phyloP scores from a whole-genome alignment of 2,329 filamentous ascomycete species.

The Dactylellina leptospora region DNA sequence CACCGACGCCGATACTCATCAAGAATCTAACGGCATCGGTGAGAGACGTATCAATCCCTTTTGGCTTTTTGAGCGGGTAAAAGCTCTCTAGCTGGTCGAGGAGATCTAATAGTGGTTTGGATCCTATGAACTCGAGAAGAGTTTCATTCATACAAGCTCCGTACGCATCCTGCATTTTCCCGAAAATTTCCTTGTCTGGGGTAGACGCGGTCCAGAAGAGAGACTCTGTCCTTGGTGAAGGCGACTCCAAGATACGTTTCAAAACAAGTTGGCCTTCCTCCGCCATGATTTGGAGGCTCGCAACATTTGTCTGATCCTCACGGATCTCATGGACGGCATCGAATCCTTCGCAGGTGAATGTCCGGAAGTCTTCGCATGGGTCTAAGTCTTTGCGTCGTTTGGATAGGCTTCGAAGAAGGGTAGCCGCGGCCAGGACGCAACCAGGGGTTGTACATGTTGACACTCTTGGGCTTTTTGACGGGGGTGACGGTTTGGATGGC shows the following conservation, averaged over 20 bases:
- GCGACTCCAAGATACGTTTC: slow-evolving; percentile 71
- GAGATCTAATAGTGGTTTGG: slow-evolving; percentile 67
- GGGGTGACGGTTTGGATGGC: neutral
- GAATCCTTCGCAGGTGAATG: slow-evolving; percentile 75
- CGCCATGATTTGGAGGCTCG: slow-evolving; percentile 65
- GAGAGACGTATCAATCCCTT: slow-evolving; percentile 59
- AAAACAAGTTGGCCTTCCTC: slow-evolving; percentile 70
- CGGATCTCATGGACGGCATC: slow-evolving; percentile 71
- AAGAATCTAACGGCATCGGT: slow-evolving; percentile 65
- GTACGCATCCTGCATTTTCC: slow-evolving; percentile 72
- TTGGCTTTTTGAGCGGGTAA: slow-evolving; percentile 55
- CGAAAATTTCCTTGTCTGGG: slow-evolving; percentile 71
- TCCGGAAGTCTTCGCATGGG: slow-evolving; percentile 74
- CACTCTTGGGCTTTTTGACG: slow-evolving; percentile 43
- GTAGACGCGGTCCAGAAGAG: slow-evolving; percentile 64
- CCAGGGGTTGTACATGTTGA: slow-evolving; percentile 67
- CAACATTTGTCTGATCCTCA: slow-evolving; percentile 70
- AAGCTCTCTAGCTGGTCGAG: slow-evolving; percentile 66
- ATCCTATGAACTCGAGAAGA: slow-evolving; percentile 66
- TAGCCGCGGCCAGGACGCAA: slow-evolving; percentile 71
- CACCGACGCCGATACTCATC: slow-evolving; percentile 62
- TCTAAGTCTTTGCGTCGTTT: slow-evolving; percentile 71
- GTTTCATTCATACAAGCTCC: slow-evolving; percentile 72
- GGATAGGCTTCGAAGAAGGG: slow-evolving; percentile 70
- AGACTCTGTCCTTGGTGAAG: slow-evolving; percentile 65